Percentiles rank a stretch among this genome's conserved stretches.
Evolutionary conservation across 495 filamentous ascomycete species (phyloP).

Genomic region (Cercophora newfieldiana): DNA sequence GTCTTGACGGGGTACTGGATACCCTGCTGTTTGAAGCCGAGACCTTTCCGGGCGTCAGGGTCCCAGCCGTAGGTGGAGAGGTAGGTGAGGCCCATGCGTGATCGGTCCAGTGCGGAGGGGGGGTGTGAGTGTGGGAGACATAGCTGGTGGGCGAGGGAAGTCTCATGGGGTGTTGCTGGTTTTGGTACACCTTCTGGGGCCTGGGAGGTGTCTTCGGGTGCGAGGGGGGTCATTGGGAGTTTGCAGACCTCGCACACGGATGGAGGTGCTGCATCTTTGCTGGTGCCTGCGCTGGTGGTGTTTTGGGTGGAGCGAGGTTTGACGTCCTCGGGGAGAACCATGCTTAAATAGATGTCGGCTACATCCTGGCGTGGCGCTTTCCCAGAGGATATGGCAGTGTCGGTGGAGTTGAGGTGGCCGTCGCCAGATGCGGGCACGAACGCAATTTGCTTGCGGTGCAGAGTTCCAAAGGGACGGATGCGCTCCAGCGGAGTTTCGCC

Average conservation of each 20-base stretch:
- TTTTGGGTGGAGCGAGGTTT: neutral
- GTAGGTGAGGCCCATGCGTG: conserved; percentile 70
- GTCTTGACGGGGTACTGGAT: conserved; percentile 74
- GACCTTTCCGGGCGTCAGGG: conserved; percentile 71
- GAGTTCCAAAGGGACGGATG: conserved; percentile 74
- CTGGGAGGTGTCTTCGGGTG: neutral
- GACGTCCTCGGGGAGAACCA: conserved; percentile 58
- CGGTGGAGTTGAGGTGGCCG: conserved; percentile 46
- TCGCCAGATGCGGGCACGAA: conserved; percentile 71
- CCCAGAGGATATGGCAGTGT: conserved; percentile 22
- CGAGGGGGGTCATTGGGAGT: conserved; percentile 7
- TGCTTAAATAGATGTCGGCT: conserved; percentile 67
- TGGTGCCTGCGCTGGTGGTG: conserved; percentile 18
- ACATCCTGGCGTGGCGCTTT: conserved; percentile 42
- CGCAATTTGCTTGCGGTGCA: conserved; percentile 72
- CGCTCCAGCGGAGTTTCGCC: conserved; percentile 65
- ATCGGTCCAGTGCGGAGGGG: conserved; percentile 80
- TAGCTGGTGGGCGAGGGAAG: conserved; percentile 78
- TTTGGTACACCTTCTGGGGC: neutral
- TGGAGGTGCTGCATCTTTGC: neutral
- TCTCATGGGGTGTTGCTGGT: conserved; percentile 55
- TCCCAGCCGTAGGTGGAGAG: conserved; percentile 84
- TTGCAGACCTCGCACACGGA: conserved; percentile 12
- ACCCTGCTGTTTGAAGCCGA: conserved; percentile 72
- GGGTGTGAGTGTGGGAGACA: conserved; percentile 79